phyloP scores from a whole-genome alignment of 768 basidiomycete species.

The Holtermannia corniformis region DNA sequence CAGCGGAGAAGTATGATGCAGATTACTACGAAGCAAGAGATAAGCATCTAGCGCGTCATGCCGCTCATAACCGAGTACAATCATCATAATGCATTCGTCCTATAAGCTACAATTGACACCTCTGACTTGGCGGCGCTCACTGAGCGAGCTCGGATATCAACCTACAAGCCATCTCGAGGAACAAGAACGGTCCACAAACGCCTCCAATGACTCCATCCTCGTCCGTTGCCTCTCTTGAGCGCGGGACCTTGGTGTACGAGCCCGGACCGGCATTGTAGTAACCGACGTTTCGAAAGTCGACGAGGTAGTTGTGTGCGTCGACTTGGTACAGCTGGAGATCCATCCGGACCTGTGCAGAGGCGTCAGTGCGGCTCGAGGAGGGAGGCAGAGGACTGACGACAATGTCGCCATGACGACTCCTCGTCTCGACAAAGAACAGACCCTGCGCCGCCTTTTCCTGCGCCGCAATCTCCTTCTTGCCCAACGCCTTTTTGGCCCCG shows the following conservation, averaged over 20 bases:
- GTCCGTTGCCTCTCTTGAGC: slow-evolving; percentile 1
- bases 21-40: too few species aligned
- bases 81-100: too few species aligned
- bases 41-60: too few species aligned
- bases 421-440: slow-evolving; percentile 88
- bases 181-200: slow-evolving; percentile 66
- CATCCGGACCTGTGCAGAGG: slow-evolving; percentile 65
- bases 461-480: slow-evolving; percentile 41
- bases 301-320: slow-evolving; percentile 88
- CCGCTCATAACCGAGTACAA: too few species aligned
- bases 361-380: slow-evolving; percentile 1
- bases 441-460: slow-evolving; percentile 44
- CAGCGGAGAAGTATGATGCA: too few species aligned
- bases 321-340: slow-evolving; percentile 96
- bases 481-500: slow-evolving; percentile 44
- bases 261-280: slow-evolving; percentile 51
- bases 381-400: slow-evolving; percentile 55
- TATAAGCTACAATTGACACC: too few species aligned
- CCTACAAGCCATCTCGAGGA: slow-evolving; percentile 90
- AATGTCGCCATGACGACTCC: slow-evolving; percentile 78
- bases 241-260: neutral
- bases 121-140: too few species aligned
- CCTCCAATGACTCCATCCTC: slow-evolving; percentile 31
- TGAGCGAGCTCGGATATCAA: slow-evolving; percentile 83
- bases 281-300: slow-evolving; percentile 96